Percentiles rank a stretch among this genome's conserved stretches.
Conservation (phyloP, 805 yeast species). For the Candida ulmi region DNA sequence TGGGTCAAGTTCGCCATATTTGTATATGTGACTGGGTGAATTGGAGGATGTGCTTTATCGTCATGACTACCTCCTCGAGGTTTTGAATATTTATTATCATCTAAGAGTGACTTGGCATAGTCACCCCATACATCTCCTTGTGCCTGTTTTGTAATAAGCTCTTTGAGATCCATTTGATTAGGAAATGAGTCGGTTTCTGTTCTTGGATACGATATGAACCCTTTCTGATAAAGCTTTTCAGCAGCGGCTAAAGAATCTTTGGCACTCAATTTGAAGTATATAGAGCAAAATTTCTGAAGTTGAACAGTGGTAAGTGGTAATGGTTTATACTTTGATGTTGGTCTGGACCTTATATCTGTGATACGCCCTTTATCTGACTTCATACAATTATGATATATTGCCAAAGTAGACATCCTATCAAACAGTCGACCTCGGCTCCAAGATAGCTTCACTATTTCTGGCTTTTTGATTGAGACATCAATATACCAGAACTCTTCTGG, state of each 20-base stretch:
- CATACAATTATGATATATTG: constrained; percentile 66
- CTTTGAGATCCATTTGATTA: constrained; percentile 59
- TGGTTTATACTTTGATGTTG: constrained; percentile 76
- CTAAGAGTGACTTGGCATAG: constrained; percentile 48
- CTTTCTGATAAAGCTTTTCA: constrained; percentile 78
- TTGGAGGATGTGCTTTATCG: constrained; percentile 98
- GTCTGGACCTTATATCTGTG: constrained; percentile 44
- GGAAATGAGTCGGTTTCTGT: constrained; percentile 95
- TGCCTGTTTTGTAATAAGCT: constrained; percentile 56
- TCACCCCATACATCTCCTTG: constrained; percentile 60
- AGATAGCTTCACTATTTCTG: constrained; percentile 37
- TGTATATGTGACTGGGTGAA: constrained; percentile 71
- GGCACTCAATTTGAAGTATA: constrained; percentile 69
- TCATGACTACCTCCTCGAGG: constrained; percentile 83
- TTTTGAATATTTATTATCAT: constrained; percentile 37
- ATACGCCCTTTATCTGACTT: constrained; percentile 46
- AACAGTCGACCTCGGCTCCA: constrained; percentile 75
- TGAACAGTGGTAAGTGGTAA: constrained; percentile 92
- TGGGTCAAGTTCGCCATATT: constrained; percentile 24
- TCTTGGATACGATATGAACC: constrained; percentile 91
- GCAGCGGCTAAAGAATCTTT: constrained; percentile 74
- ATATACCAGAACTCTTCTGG: constrained; percentile 82
- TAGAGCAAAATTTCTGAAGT: constrained; percentile 80
- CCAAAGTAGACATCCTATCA: constrained; percentile 60
- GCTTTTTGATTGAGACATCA: constrained; percentile 43